Evolutionary conservation across 192 early-diverging fungal species (phyloP).

Genomic region (Spizellomyces punctatus): DNA sequence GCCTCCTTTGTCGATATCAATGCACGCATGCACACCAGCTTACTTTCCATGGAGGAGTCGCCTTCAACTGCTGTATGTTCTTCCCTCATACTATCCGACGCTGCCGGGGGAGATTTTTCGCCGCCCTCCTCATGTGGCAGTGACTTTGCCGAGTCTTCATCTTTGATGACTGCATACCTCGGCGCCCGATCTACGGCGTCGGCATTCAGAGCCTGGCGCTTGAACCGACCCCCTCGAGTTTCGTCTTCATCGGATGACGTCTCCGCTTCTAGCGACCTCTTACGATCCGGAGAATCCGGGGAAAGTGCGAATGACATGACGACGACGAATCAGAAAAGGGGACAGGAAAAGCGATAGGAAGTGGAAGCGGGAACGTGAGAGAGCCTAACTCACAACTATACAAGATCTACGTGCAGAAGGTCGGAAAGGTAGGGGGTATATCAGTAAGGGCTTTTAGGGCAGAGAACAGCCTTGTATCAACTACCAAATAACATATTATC

Average conservation of each 20-base stretch:
- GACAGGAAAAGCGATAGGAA: too few relatives aligned
- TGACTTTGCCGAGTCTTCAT: neutral
- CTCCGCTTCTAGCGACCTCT: slow-evolving; percentile 43
- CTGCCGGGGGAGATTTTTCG: neutral
- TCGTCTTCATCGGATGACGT: slow-evolving; percentile 38
- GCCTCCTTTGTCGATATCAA: slow-evolving; percentile 93
- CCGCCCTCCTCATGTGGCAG: slow-evolving; percentile 2
- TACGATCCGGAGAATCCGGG: slow-evolving; percentile 44
- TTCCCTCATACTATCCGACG: neutral
- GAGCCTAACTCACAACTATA: too few relatives aligned
- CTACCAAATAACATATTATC: too few relatives aligned
- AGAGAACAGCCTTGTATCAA: too few relatives aligned
- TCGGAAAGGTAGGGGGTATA: too few relatives aligned
- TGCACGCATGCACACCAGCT: slow-evolving; percentile 75
- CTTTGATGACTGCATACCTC: neutral
- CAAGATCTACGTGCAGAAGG: too few relatives aligned
- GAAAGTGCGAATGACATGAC: neutral
- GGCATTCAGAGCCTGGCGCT: slow-evolving; percentile 39
- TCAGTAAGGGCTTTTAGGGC: too few relatives aligned
- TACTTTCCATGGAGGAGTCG: neutral
- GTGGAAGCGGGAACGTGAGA: too few relatives aligned
- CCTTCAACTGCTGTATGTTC: neutral
- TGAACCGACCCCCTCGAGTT: slow-evolving; percentile 30
- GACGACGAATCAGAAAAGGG: too few relatives aligned
- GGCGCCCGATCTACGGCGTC: neutral